These are phyloP conservation scores for Limnanthes douglasii DNA, from an alignment of 345 rosid species.

Conservation along the genomic window DNA sequence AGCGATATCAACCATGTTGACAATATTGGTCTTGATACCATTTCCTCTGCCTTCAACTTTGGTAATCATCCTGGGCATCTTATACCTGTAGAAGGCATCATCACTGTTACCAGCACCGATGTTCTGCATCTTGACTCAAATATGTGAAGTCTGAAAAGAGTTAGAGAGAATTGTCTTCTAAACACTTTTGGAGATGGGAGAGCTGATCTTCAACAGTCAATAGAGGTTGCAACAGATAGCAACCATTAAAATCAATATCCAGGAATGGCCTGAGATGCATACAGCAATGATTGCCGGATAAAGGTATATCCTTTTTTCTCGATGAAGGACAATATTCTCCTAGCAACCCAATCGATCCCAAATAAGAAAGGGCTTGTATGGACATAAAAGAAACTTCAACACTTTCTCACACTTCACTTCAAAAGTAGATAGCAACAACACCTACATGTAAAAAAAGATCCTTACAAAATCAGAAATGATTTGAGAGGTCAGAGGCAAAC, in stretches of 20 bases:
- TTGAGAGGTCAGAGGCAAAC: too few relatives aligned
- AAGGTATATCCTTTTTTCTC: conserved; percentile 20
- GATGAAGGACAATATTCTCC: conserved; percentile 29
- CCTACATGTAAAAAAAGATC: too few relatives aligned
- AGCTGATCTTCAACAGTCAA: conserved; percentile 5
- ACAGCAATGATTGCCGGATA: conserved; percentile 14
- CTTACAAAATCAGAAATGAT: too few relatives aligned
- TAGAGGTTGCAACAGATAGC: conserved; percentile 22
- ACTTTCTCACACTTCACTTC: conserved; percentile 15
- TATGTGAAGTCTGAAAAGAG: too few relatives aligned
- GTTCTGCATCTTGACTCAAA: too few relatives aligned
- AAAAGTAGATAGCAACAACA: conserved; percentile 10
- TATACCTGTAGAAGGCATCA: conserved; percentile 74
- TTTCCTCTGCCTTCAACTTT: conserved; percentile 74
- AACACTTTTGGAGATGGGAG: not conserved
- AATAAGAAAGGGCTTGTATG: conserved; percentile 18
- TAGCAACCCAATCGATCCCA: conserved; percentile 34
- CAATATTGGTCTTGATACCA: conserved; percentile 62
- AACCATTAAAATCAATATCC: conserved; percentile 11
- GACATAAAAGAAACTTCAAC: conserved; percentile 41
- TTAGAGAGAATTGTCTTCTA: conserved; percentile 3
- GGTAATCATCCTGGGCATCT: conserved; percentile 66
- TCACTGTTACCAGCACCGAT: conserved; percentile 71
- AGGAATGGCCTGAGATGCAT: conserved; percentile 23
- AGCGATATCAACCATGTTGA: conserved; percentile 67